Evolutionary conservation across 306 rosid genomes (phyloP).

Genomic region (Castanea crenata): DNA sequence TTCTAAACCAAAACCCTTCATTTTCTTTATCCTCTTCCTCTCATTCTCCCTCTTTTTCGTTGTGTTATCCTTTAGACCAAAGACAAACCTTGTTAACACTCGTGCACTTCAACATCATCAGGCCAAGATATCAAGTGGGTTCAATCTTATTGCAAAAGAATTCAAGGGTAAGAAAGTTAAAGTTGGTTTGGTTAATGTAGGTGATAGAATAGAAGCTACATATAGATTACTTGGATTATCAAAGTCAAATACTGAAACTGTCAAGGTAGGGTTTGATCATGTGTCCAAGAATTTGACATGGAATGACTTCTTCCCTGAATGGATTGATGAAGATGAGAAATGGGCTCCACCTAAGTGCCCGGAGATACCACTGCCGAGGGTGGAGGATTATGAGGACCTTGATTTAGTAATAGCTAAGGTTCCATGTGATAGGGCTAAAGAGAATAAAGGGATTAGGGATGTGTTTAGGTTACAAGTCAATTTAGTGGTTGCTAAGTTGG

Average conservation of each 20-base stretch:
- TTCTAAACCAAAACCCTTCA: slow-evolving; percentile 23
- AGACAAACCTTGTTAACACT: not conserved
- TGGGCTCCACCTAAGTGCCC: slow-evolving; percentile 54
- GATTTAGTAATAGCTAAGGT: slow-evolving; percentile 55
- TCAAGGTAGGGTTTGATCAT: slow-evolving; percentile 30
- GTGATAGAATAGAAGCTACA: not conserved
- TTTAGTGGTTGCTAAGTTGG: slow-evolving; percentile 75
- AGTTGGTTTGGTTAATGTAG: slow-evolving; percentile 57
- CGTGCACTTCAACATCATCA: not conserved
- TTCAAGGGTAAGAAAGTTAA: slow-evolving; percentile 22
- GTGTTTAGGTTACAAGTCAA: slow-evolving; percentile 68
- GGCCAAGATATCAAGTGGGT: slow-evolving; percentile 24
- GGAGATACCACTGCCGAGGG: slow-evolving; percentile 48
- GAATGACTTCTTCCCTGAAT: slow-evolving; percentile 57
- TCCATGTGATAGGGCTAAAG: slow-evolving; percentile 44
- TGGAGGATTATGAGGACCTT: slow-evolving; percentile 33
- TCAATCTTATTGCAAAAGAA: slow-evolving; percentile 30
- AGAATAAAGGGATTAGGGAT: slow-evolving; percentile 44
- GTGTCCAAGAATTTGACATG: slow-evolving; percentile 35
- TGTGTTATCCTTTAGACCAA: not conserved
- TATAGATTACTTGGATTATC: slow-evolving; percentile 12
- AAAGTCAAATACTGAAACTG: slow-evolving; percentile 9
- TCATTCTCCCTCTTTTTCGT: slow-evolving; percentile 16
- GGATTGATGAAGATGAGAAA: slow-evolving; percentile 58
- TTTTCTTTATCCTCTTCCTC: slow-evolving; percentile 25